Base-by-base conservation (phyloP, 1,284 basidiomycete genomes). In the Ustilago xerochloae region DNA sequence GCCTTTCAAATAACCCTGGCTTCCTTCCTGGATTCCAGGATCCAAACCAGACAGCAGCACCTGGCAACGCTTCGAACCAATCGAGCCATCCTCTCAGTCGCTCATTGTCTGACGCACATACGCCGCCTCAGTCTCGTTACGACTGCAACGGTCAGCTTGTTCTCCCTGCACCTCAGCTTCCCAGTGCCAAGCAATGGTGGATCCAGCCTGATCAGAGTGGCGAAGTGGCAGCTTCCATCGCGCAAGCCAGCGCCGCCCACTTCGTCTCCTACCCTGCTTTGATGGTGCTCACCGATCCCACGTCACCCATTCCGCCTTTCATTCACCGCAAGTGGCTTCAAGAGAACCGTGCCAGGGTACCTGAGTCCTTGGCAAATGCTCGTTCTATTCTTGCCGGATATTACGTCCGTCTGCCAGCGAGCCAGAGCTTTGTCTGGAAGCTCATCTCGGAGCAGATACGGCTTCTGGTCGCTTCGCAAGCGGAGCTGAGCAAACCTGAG, bases 281-380 rank as follows among this genome's bases (percentile, higher is more conserved):
- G 32, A 74, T 81, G 65, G 79, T 79, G 12, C 66, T 81, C 12
- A 78, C 78, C 12, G 80, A 81, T 50, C 74, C 80, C 6, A 75
- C 78, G 2, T 59, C 78, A 3, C 80, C 78, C 5, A 76, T 79
- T n/a, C 79, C 79, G 12, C 78, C 79, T 1, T 69, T 78, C 33
- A 73, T 81, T 18, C 75, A 80, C 41, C 73, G 79, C 56, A 68
- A 73, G n/a, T 81, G 79, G 79, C 65, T 81, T n/a, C 74, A 77
- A 24, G 64, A 72, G 53, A 58, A 70, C 12, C 76, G 79, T 18
- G 52, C 58, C 12, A 47, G 51, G 2, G 60, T 72, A 9, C 79
- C 76, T 13, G 60, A 70, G n/a, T 69, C 70, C 9, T 47, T 81
- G 22, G 79, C 79, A 10, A 64, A 62, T 24, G 79, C 77, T 35